These are phyloP conservation scores for Kodamaea anthophila DNA, from an alignment of 1,139 yeast genomes.

Conservation along the genomic window DNA sequence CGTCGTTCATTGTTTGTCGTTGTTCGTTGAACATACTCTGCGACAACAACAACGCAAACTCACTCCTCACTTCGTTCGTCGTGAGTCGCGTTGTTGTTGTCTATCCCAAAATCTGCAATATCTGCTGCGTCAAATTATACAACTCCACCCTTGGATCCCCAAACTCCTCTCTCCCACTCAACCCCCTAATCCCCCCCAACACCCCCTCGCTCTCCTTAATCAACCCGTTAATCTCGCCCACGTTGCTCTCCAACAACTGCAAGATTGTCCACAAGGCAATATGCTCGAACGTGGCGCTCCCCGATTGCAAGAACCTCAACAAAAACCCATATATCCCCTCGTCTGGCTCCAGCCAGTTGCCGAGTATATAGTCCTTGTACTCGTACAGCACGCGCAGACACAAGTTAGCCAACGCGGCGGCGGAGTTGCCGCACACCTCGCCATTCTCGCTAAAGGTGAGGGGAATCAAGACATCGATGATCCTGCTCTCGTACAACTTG, in stretches of 20 bases:
- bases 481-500: conserved; percentile 75
- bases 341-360: conserved; percentile 72
- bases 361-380: conserved; percentile 68
- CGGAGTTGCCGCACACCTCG: conserved; percentile 97
- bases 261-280: conserved; percentile 96
- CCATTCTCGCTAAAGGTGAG: conserved; percentile 82
- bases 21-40: too few relatives aligned
- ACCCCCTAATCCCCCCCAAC: conserved; percentile 49
- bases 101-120: conserved; percentile 46
- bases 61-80: too few relatives aligned
- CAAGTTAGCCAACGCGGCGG: conserved; percentile 94
- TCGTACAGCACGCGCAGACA: conserved; percentile 80
- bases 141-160: conserved; percentile 69
- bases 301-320: conserved; percentile 70
- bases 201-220: conserved; percentile 59
- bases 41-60: too few relatives aligned
- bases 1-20: too few relatives aligned
- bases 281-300: conserved; percentile 95
- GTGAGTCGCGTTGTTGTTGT: too few relatives aligned
- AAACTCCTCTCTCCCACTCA: conserved; percentile 26
- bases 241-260: conserved; percentile 86
- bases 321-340: conserved; percentile 87
- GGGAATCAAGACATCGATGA: conserved; percentile 85
- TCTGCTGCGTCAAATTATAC: conserved; percentile 75
- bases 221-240: conserved; percentile 57